Evolutionary conservation across 2,329 filamentous ascomycete genomes (phyloP), one percentile per base, ranked within the genome.

Genomic region (Sclerotinia subarctica): DNA sequence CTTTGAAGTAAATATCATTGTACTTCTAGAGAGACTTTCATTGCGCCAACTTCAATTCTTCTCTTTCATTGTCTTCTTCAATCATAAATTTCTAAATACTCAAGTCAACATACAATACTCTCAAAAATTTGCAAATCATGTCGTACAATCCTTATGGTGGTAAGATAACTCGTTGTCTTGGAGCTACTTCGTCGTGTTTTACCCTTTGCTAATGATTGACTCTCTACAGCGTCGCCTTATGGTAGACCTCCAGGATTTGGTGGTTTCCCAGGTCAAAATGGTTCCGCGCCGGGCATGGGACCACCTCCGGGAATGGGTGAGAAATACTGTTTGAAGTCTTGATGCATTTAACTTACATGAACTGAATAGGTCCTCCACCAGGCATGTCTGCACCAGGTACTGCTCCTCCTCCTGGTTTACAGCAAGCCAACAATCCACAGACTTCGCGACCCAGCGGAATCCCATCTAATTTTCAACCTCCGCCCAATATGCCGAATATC

Each of bases 401-500:
- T 78, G 88, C 86, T 78, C 87, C 89, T 76, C 88, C 91, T 72
- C 90, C 91, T 69, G 92, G 91, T 79, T 86, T 94, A 80, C 89
- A 90, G 78, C 90, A 90, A 82, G 84, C 88, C 77, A 91, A 87
- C 79, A 84, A 84, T 78, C 85, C 89, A 75, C 90, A 92, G 82
- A 86, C 91, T 81, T 91, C 89, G 82, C 89, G 91, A 83, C 91
- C 91, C 78, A 91, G 86, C 79, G 89, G 88, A 76, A 88, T 96
- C 72, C 93, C 92, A 70, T 83, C 89, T 69, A 92, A 88, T 79
- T 97, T 97, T 80, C 92, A 96, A 82, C 88, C 93, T 60, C 94
- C 94, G 13, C 84, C 91, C 63, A 97, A 95, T 77, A 92, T 97
- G 85, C 93, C 94, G 64, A 96, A 96, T 78, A 97, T 99, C 83